phyloP scores from a whole-genome alignment of 331 rosid genomes.

The Quercus phellos region DNA sequence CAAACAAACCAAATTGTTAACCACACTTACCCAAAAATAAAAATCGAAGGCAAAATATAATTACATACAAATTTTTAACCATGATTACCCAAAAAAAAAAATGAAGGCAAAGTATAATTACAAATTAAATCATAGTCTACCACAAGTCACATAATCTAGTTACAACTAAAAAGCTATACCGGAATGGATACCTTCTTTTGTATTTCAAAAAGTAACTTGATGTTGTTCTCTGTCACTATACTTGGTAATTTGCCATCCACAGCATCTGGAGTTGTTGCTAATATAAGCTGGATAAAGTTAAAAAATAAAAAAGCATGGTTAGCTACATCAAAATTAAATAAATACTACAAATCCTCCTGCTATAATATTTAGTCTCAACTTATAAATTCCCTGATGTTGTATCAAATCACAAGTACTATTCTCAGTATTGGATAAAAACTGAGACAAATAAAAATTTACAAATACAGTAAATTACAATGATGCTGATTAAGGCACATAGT shows the following conservation, averaged over 20 bases:
- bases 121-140: background rate
- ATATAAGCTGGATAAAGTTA: slow-evolving; percentile 50
- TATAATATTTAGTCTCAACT: background rate
- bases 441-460: background rate
- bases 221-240: slow-evolving; percentile 77
- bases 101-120: background rate
- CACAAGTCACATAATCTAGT: background rate
- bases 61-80: background rate
- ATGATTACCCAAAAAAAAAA: background rate
- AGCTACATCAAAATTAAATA: background rate
- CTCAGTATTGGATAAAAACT: background rate
- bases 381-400: background rate
- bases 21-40: background rate
- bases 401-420: background rate
- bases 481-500: background rate
- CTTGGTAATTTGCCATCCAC: slow-evolving; percentile 55
- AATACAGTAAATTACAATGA: background rate
- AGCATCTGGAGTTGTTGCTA: slow-evolving; percentile 70
- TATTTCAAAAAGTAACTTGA: slow-evolving; percentile 81
- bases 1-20: background rate
- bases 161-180: background rate
- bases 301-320: background rate
- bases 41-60: background rate
- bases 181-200: slow-evolving; percentile 67
- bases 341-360: background rate